Evolutionary conservation across 148 eudicot species (phyloP), one percentile per base, ranked within the genome.

Genomic region (Persicaria maculosa): DNA sequence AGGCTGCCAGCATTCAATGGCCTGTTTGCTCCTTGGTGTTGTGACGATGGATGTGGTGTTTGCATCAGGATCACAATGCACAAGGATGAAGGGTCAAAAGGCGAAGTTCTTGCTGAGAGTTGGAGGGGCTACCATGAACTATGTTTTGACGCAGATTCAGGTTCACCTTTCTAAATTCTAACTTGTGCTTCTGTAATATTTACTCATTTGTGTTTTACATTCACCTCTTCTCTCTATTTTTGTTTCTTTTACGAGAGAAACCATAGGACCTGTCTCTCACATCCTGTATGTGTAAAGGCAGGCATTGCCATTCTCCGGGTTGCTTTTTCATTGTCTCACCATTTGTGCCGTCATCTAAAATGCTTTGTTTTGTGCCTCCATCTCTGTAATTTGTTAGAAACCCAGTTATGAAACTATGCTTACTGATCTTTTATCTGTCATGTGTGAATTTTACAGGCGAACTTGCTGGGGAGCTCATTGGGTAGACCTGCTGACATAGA

Each of bases 11-110:
- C 97, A 15, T 96, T 96, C 68, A 96, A 92, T 77, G 99, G 99
- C 52, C 74, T 92, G 75, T 96, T 90, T 84, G 99, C 99, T 74
- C 99, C 97, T n/a, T 96, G 97, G 97, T 96, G 99, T 97, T 88
- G 99, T 58, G 99, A 96, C 74, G 99, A 96, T 86, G 99, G 97
- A 6, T 91, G 97, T 55, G 99, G 99, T 22, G 90, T 96, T 64
- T 89, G 89, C 72, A 83, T 96, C 64, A 97, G 99, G 46, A 96
- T 96, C 43, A 96, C 99, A 19, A 92, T 92, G 99, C 91, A 89
- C 48, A 92, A 96, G 81, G 99, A 96, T 84, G 87, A 88, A 3
- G 96, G 92, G 50, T 89, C 85, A 74, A 81, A 74, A 16, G 91
- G 91, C 0, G 90, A 85, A 74, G 86, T 92, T 96, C 77, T 83